These are phyloP conservation scores for Entomortierella beljakovae DNA, from an alignment of 192 early-diverging fungal genomes.

Conservation along the genomic window DNA sequence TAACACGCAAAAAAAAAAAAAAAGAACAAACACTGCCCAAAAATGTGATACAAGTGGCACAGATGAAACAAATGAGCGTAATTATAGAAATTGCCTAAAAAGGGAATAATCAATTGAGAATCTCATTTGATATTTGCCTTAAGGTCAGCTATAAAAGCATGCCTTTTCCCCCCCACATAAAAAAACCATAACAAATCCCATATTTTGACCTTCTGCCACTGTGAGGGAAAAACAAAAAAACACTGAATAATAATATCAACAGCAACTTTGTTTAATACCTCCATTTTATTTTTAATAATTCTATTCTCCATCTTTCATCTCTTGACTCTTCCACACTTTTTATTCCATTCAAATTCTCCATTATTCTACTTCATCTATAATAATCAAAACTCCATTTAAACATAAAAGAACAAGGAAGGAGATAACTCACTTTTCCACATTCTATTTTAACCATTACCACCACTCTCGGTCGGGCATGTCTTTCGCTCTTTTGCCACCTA, in stretches of 20 bases:
- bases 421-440: not conserved
- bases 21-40: not conserved
- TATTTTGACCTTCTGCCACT: no score
- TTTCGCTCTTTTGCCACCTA: slow-evolving; percentile 12
- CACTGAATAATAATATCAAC: no score
- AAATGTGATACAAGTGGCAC: not conserved
- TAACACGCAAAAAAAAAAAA: no score
- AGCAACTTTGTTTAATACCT: not conserved
- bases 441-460: not conserved
- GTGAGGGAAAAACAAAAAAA: no score
- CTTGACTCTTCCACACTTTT: not conserved
- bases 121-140: not conserved
- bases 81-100: not conserved
- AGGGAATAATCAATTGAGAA: not conserved
- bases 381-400: not conserved
- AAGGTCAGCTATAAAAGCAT: not conserved
- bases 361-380: not conserved
- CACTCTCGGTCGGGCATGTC: slow-evolving; percentile 2
- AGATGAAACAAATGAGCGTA: no score
- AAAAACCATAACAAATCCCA: no score
- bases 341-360: not conserved
- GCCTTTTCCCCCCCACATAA: not conserved
- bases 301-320: not conserved
- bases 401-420: not conserved
- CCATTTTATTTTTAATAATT: not conserved